Base-by-base conservation (phyloP, 306 rosid genomes). In the Ammopiptanthus mongolicus region DNA sequence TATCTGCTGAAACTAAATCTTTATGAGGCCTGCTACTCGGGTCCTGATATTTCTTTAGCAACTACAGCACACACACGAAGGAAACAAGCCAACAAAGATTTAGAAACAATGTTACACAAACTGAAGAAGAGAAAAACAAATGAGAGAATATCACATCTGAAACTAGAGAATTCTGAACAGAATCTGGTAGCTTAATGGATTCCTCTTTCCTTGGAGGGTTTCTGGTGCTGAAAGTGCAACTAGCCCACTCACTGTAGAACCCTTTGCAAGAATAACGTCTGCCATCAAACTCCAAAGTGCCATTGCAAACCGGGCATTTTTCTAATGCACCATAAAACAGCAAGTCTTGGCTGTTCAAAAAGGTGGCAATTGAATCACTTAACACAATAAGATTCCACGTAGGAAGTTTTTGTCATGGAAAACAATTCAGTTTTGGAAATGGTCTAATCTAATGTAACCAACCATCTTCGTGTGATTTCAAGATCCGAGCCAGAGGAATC, bases 131-230 rank as follows among this genome's bases (percentile, higher is more conserved):
- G 55, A 25, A 3, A 56, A 57, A 61, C 11, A 19, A 23, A 33
- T 5, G 46, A 10, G 41, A 55, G 69, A 69, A 34, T 57, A 59
- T 69, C 78, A 94, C 97, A 67, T 90, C 85, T 42, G 91, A 82
- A 59, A 82, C 61, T 12, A 86, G 80, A 28, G 91, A 81, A 10
- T 84, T 81, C 58, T 82, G 90, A 66, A 90, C 84, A 63, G 88
- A 88, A 70, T 90, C 93, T 22, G 98, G 87, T 57, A 90, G 50
- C 55, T 86, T 85, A 22, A 50, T 78, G 0, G 89, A 48, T 64
- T 84, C 93, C 57, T 79, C 65, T 81, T 82, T 94, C 83, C 98
- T 88, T 6, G 89, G 87, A 17, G 97, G 98, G 69, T 87, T 85
- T 46, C 78, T 91, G 1, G 96, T 87, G 65, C 68, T 84, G 83